Evolutionary conservation across 2,329 filamentous ascomycete species (phyloP), one percentile per base, ranked within the genome.

Genomic region (Daldinia sp.): DNA sequence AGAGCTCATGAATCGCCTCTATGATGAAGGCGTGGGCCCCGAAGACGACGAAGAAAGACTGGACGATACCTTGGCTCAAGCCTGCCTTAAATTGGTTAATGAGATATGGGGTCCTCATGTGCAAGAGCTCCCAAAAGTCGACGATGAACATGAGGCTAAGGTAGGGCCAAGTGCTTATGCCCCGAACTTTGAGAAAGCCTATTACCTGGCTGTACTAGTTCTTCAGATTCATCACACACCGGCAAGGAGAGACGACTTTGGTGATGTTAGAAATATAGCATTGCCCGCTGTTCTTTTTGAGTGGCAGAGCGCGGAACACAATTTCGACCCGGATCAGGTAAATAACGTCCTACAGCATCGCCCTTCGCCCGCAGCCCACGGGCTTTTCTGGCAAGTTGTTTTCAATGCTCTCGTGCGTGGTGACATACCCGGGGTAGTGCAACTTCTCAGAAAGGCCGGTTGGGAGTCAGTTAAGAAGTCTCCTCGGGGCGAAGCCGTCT

Each of bases 301-400:
- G 74, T 98, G 95, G 95, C 84, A 97, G 71, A 87, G 92, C 61
- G 84, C 85, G 15, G 88, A 93, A 75, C 93, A 97, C 76, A 89
- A 92, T 69, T 86, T 91, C 28, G 92, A 92, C 74, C 85, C 86
- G 1, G 85, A 88, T 58, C 91, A 94, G 74, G 82, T 92, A 26
- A 83, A 88, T 41, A 84, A 89, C 3, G 74, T 98, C 26, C 82
- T 87, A 69, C 84, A 85, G 30, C 81, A 89, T 73, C 85, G 85
- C 51, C 92, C 92, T 0, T 92, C 92, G 66, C 93, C 94, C 23
- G 91, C 93, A 1, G 89, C 89, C 48, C 92, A 96, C 75, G 83
- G 86, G 28, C 84, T 92, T 39, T 98, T 93, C 80, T 98, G 95
- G 95, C 92, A 94, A 76, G 89, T 89, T 1, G 83, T 97, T n/a